A percentile compares a stretch with the other conserved stretches of the same genome.
Conservation (phyloP, 106 monocot genomes). For the Dioscorea zingiberensis region DNA sequence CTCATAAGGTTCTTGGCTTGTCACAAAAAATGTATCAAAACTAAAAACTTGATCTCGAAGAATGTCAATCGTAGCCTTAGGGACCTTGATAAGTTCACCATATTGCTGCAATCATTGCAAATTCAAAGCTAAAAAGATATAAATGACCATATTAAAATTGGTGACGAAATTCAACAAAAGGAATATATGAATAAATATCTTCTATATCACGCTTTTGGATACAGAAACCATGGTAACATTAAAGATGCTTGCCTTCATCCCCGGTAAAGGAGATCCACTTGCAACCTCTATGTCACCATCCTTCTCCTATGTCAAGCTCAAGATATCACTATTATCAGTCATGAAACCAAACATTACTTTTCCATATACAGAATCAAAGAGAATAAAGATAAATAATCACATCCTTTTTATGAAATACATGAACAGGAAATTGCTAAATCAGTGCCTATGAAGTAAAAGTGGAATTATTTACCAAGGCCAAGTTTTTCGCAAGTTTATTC, state of each 20-base stretch:
- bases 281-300: constrained; percentile 50
- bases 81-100: constrained; percentile 68
- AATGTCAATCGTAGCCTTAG: constrained; percentile 68
- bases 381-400: no score
- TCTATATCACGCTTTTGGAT: neutral
- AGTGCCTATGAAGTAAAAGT: neutral
- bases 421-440: neutral
- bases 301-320: constrained; percentile 38
- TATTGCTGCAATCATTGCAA: constrained; percentile 40
- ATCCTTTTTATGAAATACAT: no score
- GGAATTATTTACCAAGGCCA: neutral
- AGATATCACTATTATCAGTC: constrained; percentile 15
- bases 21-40: constrained; percentile 91
- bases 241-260: constrained; percentile 57
- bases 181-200: neutral
- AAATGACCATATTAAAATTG: neutral
- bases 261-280: constrained; percentile 82
- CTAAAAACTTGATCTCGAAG: constrained; percentile 79
- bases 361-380: no score
- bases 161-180: neutral
- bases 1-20: constrained; percentile 96
- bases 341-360: no score
- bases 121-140: neutral
- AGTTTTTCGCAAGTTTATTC: neutral
- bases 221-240: no score